Evolutionary conservation across 192 early-diverging fungal species (phyloP), one percentile per base, ranked within the genome.

Genomic region (Lobosporangium transversale): DNA sequence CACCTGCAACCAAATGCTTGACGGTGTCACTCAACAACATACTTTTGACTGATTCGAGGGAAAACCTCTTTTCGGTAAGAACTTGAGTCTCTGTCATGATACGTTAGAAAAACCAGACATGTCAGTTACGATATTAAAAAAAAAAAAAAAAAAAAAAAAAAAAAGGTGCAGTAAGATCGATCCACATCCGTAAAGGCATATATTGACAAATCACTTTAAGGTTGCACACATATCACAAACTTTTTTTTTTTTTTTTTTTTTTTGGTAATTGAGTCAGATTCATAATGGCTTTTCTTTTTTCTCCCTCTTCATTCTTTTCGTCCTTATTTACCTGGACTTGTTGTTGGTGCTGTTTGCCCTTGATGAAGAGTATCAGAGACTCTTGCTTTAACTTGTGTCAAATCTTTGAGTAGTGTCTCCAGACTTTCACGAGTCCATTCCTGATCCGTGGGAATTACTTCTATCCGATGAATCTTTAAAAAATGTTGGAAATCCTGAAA

Each of bases 1-100:
- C 92, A 29, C 92, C 92, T 0, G 92, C 91, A 54, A 91, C 78
- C 68, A 94, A 66, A 62, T 94, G 89, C 71, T 91, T 94, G 57
- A 89, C 71, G 55, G 89, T 88, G 44, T 89, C 89, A 17, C 87
- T 74, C 27, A 82, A 80, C 61, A 79, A 14, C 11, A 59, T 35
- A 15, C 58, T 23, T 15, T 54, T 61, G 20, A 75, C 21, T 3
- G 54, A 65, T 6, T 59, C 48, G 3, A 62, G 0, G n/a, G 30
- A 5, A 1, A 40, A 40, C 8, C 7, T 10, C 7, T 40, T 14
- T 14, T 40, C 37, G n/a, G n/a, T n/a, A n/a, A n/a, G n/a, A n/a
- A n/a, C n/a, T n/a, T n/a, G n/a, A n/a, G n/a, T n/a, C n/a, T n/a
- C n/a, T n/a, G n/a, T n/a, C n/a, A n/a, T n/a, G n/a, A n/a, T n/a